Conservation (phyloP, 805 yeast species). For the Myxozyma mucilagina region DNA sequence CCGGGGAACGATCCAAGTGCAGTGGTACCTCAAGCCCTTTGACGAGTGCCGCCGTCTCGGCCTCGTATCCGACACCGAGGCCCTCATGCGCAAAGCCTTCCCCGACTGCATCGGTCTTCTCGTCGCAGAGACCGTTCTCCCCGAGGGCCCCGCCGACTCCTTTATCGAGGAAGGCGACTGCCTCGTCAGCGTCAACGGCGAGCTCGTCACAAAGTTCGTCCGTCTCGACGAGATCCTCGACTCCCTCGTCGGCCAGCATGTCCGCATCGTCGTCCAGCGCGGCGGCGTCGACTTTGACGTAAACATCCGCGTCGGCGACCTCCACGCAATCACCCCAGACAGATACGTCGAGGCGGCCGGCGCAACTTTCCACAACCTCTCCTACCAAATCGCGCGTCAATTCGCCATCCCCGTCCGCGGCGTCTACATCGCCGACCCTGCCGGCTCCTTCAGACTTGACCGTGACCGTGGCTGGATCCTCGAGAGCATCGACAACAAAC, state of each 20-base stretch:
- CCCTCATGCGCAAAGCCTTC: slow-evolving; percentile 61
- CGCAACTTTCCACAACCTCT: slow-evolving; percentile 79
- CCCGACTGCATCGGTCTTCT: slow-evolving; percentile 78
- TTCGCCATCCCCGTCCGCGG: slow-evolving; percentile 84
- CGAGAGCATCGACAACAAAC: slow-evolving; percentile 72
- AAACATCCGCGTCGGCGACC: slow-evolving; percentile 62
- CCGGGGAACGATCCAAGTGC: slow-evolving; percentile 90
- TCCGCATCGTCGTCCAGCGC: slow-evolving; percentile 65
- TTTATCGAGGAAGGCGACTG: slow-evolving; percentile 82
- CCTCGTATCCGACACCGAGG: slow-evolving; percentile 70
- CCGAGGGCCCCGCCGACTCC: slow-evolving; percentile 80
- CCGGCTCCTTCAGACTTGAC: slow-evolving; percentile 62
- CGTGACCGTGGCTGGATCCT: slow-evolving; percentile 72
- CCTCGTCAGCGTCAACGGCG: slow-evolving; percentile 68
- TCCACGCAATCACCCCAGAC: slow-evolving; percentile 80
- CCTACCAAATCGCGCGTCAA: slow-evolving; percentile 85
- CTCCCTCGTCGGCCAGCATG: slow-evolving; percentile 57
- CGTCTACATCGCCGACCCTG: slow-evolving; percentile 73
- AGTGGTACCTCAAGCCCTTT: slow-evolving; percentile 77
- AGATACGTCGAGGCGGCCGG: slow-evolving; percentile 82
- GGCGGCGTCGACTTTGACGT: slow-evolving; percentile 63
- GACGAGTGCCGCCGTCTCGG: slow-evolving; percentile 91
- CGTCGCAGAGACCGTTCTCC: slow-evolving; percentile 78
- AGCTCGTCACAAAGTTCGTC: slow-evolving; percentile 65
- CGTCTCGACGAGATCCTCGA: slow-evolving; percentile 84